Evolutionary conservation across 306 rosid species (phyloP).

Genomic region (Hippophae tibetana): DNA sequence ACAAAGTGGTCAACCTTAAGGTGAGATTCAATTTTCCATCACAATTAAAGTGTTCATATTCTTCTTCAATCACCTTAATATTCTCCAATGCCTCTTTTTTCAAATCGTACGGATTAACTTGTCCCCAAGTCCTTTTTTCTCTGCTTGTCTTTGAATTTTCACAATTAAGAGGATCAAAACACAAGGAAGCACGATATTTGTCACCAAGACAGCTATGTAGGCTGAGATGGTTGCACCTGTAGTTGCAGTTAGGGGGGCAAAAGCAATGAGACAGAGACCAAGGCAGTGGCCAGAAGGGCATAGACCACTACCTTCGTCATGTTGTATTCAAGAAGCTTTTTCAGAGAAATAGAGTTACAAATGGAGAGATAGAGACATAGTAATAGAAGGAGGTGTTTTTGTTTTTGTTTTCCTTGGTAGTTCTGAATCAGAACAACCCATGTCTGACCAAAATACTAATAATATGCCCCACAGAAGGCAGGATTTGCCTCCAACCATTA

Average conservation of each 20-base stretch:
- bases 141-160: slow-evolving; percentile 19
- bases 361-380: background rate
- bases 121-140: background rate
- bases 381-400: slow-evolving; percentile 3
- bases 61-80: background rate
- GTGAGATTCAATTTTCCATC: slow-evolving; percentile 47
- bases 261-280: slow-evolving; percentile 20
- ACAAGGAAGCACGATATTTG: slow-evolving; percentile 11
- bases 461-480: too few species aligned
- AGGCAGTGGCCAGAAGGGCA: slow-evolving; percentile 47
- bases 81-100: background rate
- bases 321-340: background rate
- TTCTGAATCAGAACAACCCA: background rate
- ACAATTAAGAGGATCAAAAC: slow-evolving; percentile 44
- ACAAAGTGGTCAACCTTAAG: slow-evolving; percentile 43
- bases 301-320: slow-evolving; percentile 77
- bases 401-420: background rate
- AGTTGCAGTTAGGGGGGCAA: slow-evolving; percentile 13
- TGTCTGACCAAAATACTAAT: background rate
- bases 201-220: slow-evolving; percentile 51
- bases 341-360: background rate
- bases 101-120: background rate
- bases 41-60: too few species aligned
- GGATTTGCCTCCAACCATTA: too few species aligned
- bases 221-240: background rate